These are phyloP conservation scores for Blakeslea trispora DNA, from an alignment of 371 early-diverging fungal species.

Conservation along the genomic window DNA sequence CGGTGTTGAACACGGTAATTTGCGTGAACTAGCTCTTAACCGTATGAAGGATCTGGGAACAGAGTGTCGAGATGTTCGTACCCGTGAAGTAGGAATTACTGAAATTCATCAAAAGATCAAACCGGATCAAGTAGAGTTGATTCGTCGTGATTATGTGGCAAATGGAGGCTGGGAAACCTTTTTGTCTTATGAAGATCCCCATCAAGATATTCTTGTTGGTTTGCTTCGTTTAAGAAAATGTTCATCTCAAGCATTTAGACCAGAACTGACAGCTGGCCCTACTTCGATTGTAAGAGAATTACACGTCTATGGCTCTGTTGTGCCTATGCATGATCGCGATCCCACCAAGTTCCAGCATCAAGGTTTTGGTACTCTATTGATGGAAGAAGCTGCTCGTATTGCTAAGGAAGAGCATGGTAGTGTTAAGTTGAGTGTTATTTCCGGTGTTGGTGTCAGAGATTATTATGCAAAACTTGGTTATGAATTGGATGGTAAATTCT, in stretches of 20 bases:
- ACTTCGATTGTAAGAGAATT: slow-evolving; percentile 97
- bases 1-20: slow-evolving; percentile 99
- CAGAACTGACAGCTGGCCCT: slow-evolving; percentile 87
- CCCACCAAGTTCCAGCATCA: slow-evolving; percentile 99
- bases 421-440: slow-evolving; percentile 96
- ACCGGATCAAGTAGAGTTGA: slow-evolving; percentile 95
- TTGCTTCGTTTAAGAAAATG: slow-evolving; percentile 97
- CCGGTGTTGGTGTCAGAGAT: slow-evolving; percentile 98
- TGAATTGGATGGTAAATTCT: slow-evolving; percentile 84
- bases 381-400: slow-evolving; percentile 99
- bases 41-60: slow-evolving; percentile 98
- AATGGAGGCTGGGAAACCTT: slow-evolving; percentile 99
- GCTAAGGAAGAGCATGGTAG: slow-evolving; percentile 98
- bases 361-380: slow-evolving; percentile 98
- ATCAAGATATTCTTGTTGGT: slow-evolving; percentile 98
- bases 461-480: slow-evolving; percentile 99
- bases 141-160: slow-evolving; percentile 98
- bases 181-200: slow-evolving; percentile 98
- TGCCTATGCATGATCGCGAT: slow-evolving; percentile 96
- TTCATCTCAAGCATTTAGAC: slow-evolving; percentile 88
- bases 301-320: slow-evolving; percentile 99
- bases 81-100: slow-evolving; percentile 99
- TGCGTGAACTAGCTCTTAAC: slow-evolving; percentile 96
- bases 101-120: slow-evolving; percentile 97
- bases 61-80: slow-evolving; percentile 98